Base-by-base conservation (phyloP, 768 basidiomycete genomes). In the Boletus sp. region DNA sequence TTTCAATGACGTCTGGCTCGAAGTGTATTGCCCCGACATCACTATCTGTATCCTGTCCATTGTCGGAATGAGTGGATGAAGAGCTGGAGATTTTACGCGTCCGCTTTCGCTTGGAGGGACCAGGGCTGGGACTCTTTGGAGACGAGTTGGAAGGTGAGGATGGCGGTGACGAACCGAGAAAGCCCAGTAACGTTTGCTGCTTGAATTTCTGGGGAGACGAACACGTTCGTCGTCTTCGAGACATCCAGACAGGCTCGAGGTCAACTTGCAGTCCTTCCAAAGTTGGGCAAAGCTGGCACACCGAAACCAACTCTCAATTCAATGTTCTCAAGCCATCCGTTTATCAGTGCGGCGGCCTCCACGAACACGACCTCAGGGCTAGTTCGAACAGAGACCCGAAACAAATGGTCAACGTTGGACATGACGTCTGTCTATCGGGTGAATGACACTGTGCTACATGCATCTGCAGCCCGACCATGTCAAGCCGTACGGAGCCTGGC, bases 401-500 rank as follows among this genome's bases (percentile, higher is more conserved):
- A 23, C 8, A 33, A 23, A n/a, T 13, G 23, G 11, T 27, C 34
- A 29, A 50, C 32, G 15, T 21, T 51, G 33, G 27, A 29, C 32
- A 32, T 11, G 27, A 23, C 9, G 19, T 29, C 30, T 33, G 25
- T 15, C 38, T 25, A 39, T 27, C 15, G 9, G 19, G 19, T 43
- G 39, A 30, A 32, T 17, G 15, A 50, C 30, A 49, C 21, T 15
- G 11, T n/a, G 23, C 47, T 15, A 43, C 13, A 46, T 11, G n/a
- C 46, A 25, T 42, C 8, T 32, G 4, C 43, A 41, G 14, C 30
- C 27, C 19, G 7, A 11, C 29, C 53, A 8, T 25, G 27, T 79
- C 71, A 88, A 7, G 88, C 86, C 30, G 81, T 77, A 47, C 87
- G 79, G 63, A 77, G 63, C 52, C 76, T 78, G n/a, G 82, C 81